Evolutionary conservation across 1,284 basidiomycete species (phyloP).

Genomic region (Leucocoprinus gongylophorus): DNA sequence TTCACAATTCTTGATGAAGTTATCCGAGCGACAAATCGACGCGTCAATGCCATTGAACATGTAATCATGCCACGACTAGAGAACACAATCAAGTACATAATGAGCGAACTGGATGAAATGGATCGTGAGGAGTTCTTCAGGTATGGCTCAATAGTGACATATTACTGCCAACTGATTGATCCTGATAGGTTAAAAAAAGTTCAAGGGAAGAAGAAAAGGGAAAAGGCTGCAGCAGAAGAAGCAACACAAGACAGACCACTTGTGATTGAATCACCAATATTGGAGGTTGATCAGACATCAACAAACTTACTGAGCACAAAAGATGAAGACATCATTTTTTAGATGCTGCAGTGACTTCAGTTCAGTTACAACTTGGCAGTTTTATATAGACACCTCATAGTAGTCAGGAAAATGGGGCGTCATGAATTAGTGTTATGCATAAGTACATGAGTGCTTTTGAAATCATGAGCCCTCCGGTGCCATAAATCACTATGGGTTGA

Average conservation of each 20-base stretch:
- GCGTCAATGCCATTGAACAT: constrained; percentile 99
- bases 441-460: constrained; percentile 36
- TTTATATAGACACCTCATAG: not conserved
- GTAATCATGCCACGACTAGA: constrained; percentile 94
- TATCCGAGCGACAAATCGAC: constrained; percentile 95
- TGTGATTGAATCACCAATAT: constrained; percentile 24
- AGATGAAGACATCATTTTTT: constrained; percentile 92
- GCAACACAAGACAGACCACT: constrained; percentile 11
- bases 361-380: too few relatives aligned
- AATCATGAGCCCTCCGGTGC: constrained; percentile 6
- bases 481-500: constrained; percentile 16
- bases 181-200: constrained; percentile 82
- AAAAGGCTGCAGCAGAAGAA: constrained; percentile 43
- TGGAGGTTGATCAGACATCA: constrained; percentile 28
- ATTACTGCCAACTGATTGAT: constrained; percentile 8
- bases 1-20: constrained; percentile 99
- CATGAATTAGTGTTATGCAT: constrained; percentile 29
- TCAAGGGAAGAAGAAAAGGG: constrained; percentile 94
- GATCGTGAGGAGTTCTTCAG: constrained; percentile 97
- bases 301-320: constrained; percentile 74
- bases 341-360: too few relatives aligned
- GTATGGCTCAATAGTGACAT: constrained; percentile 27
- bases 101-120: constrained; percentile 95
- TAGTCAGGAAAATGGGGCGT: not conserved
- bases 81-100: constrained; percentile 96